Conservation (phyloP, 2,329 filamentous ascomycete genomes). For the Ophiocordyceps sinensis region DNA sequence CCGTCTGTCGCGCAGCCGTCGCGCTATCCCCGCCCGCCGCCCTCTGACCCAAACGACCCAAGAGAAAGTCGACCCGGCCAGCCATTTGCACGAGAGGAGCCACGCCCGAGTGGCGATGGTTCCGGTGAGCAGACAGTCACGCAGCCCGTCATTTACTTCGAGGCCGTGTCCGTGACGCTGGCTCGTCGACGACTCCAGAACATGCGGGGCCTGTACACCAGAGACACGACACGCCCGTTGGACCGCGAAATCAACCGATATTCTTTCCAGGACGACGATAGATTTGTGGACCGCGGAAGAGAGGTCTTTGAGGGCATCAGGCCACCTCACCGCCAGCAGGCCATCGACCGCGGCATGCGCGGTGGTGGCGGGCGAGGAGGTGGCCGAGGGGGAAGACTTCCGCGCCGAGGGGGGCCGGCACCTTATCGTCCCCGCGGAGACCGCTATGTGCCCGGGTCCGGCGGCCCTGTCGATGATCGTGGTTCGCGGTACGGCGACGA, state of each 20-base stretch:
- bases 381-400: constrained; percentile 12
- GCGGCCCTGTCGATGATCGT: constrained; percentile 7
- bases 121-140: background rate
- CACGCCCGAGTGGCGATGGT: background rate
- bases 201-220: constrained; percentile 32
- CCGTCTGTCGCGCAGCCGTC: constrained; percentile 11
- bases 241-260: constrained; percentile 49
- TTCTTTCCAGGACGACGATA: constrained; percentile 53
- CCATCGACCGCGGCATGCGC: constrained; percentile 20
- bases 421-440: constrained; percentile 9
- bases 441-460: constrained; percentile 6
- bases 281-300: constrained; percentile 56
- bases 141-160: background rate
- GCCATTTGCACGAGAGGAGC: constrained; percentile 41
- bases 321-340: constrained; percentile 37
- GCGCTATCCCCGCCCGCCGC: constrained; percentile 12
- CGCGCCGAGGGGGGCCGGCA: constrained; percentile 11
- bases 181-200: constrained; percentile 49
- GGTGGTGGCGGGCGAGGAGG: constrained; percentile 8
- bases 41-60: constrained; percentile 3
- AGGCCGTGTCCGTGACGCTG: constrained; percentile 17
- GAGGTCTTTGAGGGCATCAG: constrained; percentile 54
- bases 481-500: background rate
- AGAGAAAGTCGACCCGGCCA: constrained; percentile 39
- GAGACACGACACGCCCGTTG: constrained; percentile 23